Conservation (phyloP, 2,329 filamentous ascomycete genomes). For the Pseudogymnoascus sp. region DNA sequence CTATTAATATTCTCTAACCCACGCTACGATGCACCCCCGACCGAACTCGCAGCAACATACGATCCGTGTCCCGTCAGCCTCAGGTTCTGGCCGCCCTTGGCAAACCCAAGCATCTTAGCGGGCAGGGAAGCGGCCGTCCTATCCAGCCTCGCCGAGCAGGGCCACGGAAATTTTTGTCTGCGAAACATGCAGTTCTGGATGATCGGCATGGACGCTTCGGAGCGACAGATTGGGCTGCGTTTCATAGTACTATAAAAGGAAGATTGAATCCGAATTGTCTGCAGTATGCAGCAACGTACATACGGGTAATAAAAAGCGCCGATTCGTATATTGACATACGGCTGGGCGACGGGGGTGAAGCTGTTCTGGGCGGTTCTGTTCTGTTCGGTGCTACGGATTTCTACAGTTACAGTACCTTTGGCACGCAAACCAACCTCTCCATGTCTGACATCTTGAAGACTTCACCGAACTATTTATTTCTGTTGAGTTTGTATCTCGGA, state of each 20-base stretch:
- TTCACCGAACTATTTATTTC: neutral
- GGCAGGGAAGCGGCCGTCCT: neutral
- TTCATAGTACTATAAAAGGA: neutral
- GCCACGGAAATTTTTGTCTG: neutral
- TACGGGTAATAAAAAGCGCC: neutral
- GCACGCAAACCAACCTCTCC: neutral
- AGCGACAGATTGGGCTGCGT: neutral
- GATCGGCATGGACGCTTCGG: neutral
- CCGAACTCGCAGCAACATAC: neutral
- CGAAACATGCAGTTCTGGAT: neutral
- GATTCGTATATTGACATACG: neutral
- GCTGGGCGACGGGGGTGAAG: neutral
- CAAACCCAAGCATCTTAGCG: neutral
- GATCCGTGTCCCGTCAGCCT: slow-evolving; percentile 3
- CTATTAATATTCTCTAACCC: neutral
- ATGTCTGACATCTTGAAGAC: neutral
- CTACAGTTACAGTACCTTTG: neutral
- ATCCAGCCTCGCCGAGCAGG: neutral
- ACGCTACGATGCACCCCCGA: neutral
- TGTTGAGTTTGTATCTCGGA: neutral
- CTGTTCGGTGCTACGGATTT: neutral
- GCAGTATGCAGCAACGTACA: neutral
- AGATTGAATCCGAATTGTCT: neutral
- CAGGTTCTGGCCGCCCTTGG: slow-evolving; percentile 3
- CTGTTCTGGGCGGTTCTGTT: neutral